phyloP scores from a whole-genome alignment of 1,139 yeast species.

The Yamadazyma pseudoaaseri region DNA sequence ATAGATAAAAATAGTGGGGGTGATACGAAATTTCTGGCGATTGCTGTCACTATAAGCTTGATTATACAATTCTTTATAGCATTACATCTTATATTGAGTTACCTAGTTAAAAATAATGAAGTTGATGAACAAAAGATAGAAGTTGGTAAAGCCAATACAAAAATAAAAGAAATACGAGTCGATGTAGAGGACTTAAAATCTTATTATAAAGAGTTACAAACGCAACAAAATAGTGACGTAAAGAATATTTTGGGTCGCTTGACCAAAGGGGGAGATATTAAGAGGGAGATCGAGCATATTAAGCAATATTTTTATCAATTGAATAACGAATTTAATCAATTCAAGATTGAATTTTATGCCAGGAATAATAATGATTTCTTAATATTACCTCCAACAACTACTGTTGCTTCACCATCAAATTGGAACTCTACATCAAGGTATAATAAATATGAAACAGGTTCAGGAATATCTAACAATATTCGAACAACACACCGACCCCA shows the following conservation, averaged over 20 bases:
- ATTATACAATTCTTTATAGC: slow-evolving; percentile 16
- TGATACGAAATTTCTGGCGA: slow-evolving; percentile 9
- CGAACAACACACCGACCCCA: too few species aligned
- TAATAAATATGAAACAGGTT: not conserved
- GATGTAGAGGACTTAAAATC: slow-evolving; percentile 5
- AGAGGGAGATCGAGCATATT: slow-evolving; percentile 13
- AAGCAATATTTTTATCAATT: slow-evolving; percentile 8
- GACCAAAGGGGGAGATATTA: slow-evolving; percentile 19
- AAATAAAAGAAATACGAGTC: not conserved
- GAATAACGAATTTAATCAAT: slow-evolving; percentile 14
- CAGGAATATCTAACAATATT: too few species aligned
- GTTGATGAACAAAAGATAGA: not conserved
- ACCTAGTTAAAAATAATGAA: slow-evolving; percentile 5
- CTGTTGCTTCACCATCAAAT: slow-evolving; percentile 3
- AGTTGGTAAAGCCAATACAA: slow-evolving; percentile 2
- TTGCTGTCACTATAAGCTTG: slow-evolving; percentile 13
- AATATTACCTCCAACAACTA: slow-evolving; percentile 10
- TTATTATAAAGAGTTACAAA: slow-evolving; percentile 3
- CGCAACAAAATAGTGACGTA: slow-evolving; percentile 9
- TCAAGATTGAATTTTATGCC: slow-evolving; percentile 14
- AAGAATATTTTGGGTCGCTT: slow-evolving; percentile 16
- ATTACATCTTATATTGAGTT: slow-evolving; percentile 11
- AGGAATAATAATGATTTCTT: slow-evolving; percentile 10
- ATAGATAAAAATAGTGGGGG: not conserved
- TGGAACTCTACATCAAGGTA: not conserved